Base-by-base conservation (phyloP, 2,329 filamentous ascomycete species). In the Myotisia sp. region DNA sequence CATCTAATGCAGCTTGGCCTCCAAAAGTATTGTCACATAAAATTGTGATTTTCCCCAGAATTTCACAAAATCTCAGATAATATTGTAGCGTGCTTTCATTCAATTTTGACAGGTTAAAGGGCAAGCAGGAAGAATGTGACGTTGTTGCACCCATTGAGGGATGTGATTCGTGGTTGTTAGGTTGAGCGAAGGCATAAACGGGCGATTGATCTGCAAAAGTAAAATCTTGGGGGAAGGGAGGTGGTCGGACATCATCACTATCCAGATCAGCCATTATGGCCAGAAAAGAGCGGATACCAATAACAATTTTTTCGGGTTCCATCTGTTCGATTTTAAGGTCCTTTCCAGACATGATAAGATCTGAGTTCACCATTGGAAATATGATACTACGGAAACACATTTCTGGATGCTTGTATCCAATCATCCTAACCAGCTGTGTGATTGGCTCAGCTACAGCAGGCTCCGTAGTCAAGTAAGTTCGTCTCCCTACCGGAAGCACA, bases 1-100 rank as follows among this genome's bases (percentile, higher is more conserved):
- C 92, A 50, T 98, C 90, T 30, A 95, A 59, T 0, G 84, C 83
- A 20, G 87, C 90, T 60, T 98, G 90, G 1, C 90, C 90, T 33
- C 90, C 92, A 60, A 98, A 98, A 0, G 87, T 81, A 47, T 93
- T 90, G 55, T 98, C 90, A 56, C 90, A 98, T 21, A 95, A 78
- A 28, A 95, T 80, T 2, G 86, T 93, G 37, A 98, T 92, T 53
- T 93, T 92, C 17, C 87, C 90, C 5, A 98, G 63, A 16, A 98
- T 87, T 53, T 93, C 84, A 52, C 87, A 95, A 47, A 98, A 98
- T 34, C 79, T 79, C 35, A 77, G 67, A 55, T 95, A 94, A 51
- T 84, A 90, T 27, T 90, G 82, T 48, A 77, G 79, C 1, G 83
- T 76, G 14, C 75, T 74, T 23, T 92, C 84, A 33, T 72, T 76